phyloP scores from a whole-genome alignment of 2,329 filamentous ascomycete genomes.

The Tolypocladium sp. region DNA sequence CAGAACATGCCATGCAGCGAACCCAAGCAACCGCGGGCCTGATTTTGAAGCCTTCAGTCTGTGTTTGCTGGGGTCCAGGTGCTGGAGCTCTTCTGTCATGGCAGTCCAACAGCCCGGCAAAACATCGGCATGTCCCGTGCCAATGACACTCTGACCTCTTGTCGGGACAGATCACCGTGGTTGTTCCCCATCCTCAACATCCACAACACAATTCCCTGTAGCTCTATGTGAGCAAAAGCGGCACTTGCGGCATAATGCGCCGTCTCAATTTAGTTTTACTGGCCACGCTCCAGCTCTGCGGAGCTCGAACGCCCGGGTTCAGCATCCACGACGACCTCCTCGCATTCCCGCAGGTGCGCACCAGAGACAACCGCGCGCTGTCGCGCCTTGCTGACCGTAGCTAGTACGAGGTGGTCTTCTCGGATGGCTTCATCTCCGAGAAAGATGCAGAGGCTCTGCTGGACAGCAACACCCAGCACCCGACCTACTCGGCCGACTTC shows the following conservation, averaged over 20 bases:
- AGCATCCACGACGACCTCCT: conserved; percentile 84
- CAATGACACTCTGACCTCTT: not conserved
- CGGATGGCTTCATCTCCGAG: conserved; percentile 62
- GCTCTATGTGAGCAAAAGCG: conserved; percentile 17
- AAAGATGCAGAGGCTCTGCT: conserved; percentile 57
- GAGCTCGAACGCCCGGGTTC: conserved; percentile 51
- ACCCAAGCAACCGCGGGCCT: not conserved
- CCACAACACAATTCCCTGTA: not conserved
- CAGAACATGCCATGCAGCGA: not conserved
- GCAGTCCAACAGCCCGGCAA: not conserved
- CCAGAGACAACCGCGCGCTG: not conserved
- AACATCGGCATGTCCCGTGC: not conserved
- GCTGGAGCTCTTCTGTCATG: not conserved
- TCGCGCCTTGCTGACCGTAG: not conserved
- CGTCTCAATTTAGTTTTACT: conserved; percentile 35
- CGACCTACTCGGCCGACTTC: conserved; percentile 30
- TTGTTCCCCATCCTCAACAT: not conserved
- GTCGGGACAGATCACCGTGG: not conserved
- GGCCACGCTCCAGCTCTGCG: conserved; percentile 32
- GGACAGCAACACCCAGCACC: conserved; percentile 23
- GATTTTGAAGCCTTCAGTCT: too few relatives aligned
- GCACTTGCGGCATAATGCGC: conserved; percentile 36
- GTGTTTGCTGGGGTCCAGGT: not conserved
- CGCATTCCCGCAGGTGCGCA: conserved; percentile 71
- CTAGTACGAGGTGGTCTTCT: conserved; percentile 74